Conservation (phyloP, 1,284 basidiomycete genomes). For the Hypsizygus ulmarius region DNA sequence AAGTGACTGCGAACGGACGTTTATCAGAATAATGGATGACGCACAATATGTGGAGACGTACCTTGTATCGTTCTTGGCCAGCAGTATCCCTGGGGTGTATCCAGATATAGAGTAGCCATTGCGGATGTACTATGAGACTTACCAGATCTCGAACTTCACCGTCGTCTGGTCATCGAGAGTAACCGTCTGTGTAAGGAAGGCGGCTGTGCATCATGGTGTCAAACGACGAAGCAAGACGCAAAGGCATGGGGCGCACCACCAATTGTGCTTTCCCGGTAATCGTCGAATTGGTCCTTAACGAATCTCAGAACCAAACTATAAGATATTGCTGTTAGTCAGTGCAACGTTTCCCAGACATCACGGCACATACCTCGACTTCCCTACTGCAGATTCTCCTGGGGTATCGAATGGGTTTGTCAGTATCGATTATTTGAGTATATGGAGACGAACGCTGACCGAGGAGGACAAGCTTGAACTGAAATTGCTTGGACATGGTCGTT, state of each 20-base stretch:
- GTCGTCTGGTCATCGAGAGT: constrained; percentile 85
- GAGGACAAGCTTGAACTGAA: constrained; percentile 89
- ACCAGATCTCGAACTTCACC: constrained; percentile 99
- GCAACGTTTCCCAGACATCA: constrained; percentile 17
- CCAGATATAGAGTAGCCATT: constrained; percentile 2
- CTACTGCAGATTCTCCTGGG: constrained; percentile 92
- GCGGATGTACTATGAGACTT: constrained; percentile 23
- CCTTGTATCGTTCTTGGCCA: constrained; percentile 91
- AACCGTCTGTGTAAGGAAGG: constrained; percentile 95
- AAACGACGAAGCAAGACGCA: constrained; percentile 10
- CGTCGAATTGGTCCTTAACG: constrained; percentile 97
- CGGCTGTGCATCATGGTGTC: constrained; percentile 53
- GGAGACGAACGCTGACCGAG: constrained; percentile 56
- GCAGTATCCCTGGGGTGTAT: constrained; percentile 76
- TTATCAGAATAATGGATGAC: constrained; percentile 8
- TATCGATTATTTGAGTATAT: constrained; percentile 8
- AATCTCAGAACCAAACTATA: constrained; percentile 88
- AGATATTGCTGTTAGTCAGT: constrained; percentile 21
- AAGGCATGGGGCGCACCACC: constrained; percentile 56
- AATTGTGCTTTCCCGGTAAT: constrained; percentile 91
- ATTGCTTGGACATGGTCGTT: constrained; percentile 71
- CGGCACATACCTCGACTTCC: constrained; percentile 80
- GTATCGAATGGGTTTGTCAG: constrained; percentile 3
- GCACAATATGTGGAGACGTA: constrained; percentile 33
- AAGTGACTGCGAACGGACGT: constrained; percentile 47